Conservation (phyloP, 2,329 filamentous ascomycete genomes). For the Nothomitra cinnamomea region DNA sequence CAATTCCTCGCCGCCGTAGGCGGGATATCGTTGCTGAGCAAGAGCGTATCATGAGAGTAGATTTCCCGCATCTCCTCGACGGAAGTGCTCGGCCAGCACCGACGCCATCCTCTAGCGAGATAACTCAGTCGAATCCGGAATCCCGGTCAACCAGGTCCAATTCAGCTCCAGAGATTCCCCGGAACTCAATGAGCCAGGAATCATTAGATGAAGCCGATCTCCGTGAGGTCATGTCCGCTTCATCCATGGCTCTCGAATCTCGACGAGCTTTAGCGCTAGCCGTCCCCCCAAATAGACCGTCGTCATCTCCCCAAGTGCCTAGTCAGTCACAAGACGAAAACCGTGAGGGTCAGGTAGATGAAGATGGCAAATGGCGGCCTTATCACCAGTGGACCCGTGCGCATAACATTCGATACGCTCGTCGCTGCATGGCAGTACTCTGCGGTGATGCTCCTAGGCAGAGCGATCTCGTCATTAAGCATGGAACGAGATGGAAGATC, state of each 20-base stretch:
- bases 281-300: constrained; percentile 6
- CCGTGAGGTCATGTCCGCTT: not conserved
- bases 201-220: not conserved
- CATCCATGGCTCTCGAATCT: constrained; percentile 1
- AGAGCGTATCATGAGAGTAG: constrained; percentile 10
- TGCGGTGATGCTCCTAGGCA: constrained; percentile 14
- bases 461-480: constrained; percentile 15
- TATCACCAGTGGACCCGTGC: constrained; percentile 10
- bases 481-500: constrained; percentile 14
- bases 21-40: constrained; percentile 7
- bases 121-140: not conserved
- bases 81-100: constrained; percentile 9
- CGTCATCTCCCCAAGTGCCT: constrained; percentile 6
- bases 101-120: not conserved
- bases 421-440: constrained; percentile 15
- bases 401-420: constrained; percentile 15
- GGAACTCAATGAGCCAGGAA: not conserved
- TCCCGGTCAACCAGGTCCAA: not conserved
- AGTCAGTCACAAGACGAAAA: not conserved
- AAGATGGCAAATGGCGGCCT: constrained; percentile 14
- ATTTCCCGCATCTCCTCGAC: constrained; percentile 11
- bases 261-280: constrained; percentile 8
- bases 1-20: constrained; percentile 31
- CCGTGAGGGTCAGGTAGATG: not conserved
- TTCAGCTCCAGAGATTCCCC: not conserved